These are phyloP conservation scores for Debaryomycetaceae sp. DNA, from an alignment of 1,139 yeast species.

Conservation along the genomic window DNA sequence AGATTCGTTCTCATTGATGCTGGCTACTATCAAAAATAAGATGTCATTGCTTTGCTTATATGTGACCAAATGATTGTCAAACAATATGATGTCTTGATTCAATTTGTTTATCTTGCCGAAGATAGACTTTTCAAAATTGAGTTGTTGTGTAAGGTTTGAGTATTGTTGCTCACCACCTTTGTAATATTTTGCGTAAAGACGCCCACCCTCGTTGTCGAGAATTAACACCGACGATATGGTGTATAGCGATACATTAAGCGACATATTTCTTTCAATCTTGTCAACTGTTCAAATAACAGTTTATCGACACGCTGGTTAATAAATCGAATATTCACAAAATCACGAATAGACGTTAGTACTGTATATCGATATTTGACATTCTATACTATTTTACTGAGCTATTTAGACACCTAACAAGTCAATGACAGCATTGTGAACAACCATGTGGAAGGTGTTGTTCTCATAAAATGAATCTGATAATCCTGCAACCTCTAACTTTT, in stretches of 20 bases:
- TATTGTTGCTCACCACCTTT: constrained; percentile 22
- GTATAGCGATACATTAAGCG: constrained; percentile 67
- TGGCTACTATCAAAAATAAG: constrained; percentile 67
- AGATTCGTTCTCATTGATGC: constrained; percentile 79
- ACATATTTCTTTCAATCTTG: constrained; percentile 24
- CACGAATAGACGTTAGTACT: neutral
- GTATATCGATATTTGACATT: neutral
- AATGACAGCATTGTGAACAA: constrained; percentile 31
- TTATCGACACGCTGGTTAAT: neutral
- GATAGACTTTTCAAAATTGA: constrained; percentile 69
- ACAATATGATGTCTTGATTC: constrained; percentile 75
- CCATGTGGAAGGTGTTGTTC: constrained; percentile 32
- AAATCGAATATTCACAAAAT: neutral
- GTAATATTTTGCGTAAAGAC: constrained; percentile 85
- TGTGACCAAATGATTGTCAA: constrained; percentile 72
- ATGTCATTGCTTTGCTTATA: constrained; percentile 84
- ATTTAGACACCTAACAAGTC: constrained; percentile 11
- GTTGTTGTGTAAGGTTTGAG: constrained; percentile 58
- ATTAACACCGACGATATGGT: constrained; percentile 74
- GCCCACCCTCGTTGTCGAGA: constrained; percentile 76
- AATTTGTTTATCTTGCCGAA: constrained; percentile 75
- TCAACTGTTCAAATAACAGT: neutral
- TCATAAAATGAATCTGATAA: constrained; percentile 26
- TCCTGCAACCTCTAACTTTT: constrained; percentile 6
- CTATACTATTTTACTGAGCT: neutral